Evolutionary conservation across 805 yeast species (phyloP).

Genomic region (Schizosaccharomyces cryophilus): DNA sequence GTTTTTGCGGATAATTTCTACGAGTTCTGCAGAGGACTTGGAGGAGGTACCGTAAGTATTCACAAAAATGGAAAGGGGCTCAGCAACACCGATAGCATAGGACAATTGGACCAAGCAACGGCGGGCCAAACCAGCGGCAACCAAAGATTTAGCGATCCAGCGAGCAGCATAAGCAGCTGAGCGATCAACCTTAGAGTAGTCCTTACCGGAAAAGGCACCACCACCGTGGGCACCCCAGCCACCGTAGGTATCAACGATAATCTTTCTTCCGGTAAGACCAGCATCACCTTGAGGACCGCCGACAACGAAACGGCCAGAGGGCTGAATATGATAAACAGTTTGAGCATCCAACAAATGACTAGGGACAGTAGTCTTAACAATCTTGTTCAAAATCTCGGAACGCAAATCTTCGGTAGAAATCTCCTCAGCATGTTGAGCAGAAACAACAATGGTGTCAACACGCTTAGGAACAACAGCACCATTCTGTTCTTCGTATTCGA

Average conservation of each 20-base stretch:
- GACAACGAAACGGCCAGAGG: slow-evolving; percentile 96
- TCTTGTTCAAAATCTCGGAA: slow-evolving; percentile 46
- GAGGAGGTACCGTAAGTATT: slow-evolving; percentile 96
- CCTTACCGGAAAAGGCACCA: slow-evolving; percentile 99
- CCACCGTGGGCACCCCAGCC: slow-evolving; percentile 99
- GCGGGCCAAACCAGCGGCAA: slow-evolving; percentile 80
- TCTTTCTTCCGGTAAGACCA: slow-evolving; percentile 97
- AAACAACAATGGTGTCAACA: slow-evolving; percentile 91
- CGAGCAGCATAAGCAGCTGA: slow-evolving; percentile 99
- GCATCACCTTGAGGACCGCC: slow-evolving; percentile 99
- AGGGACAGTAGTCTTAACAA: slow-evolving; percentile 82
- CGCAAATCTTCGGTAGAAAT: slow-evolving; percentile 85
- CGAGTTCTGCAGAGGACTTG: slow-evolving; percentile 70
- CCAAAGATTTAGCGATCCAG: slow-evolving; percentile 98
- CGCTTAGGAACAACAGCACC: slow-evolving; percentile 92
- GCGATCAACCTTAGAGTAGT: slow-evolving; percentile 97
- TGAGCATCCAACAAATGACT: slow-evolving; percentile 72
- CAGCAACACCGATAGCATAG: slow-evolving; percentile 99
- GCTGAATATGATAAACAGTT: slow-evolving; percentile 94
- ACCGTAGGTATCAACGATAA: slow-evolving; percentile 98
- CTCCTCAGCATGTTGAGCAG: slow-evolving; percentile 94
- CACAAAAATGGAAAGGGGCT: slow-evolving; percentile 91
- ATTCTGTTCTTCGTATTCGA: slow-evolving; percentile 77
- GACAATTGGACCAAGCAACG: slow-evolving; percentile 97
- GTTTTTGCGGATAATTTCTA: slow-evolving; percentile 73